Evolutionary conservation across 805 yeast species (phyloP), one percentile per base, ranked within the genome.

Genomic region (Candida sakaeoensis): DNA sequence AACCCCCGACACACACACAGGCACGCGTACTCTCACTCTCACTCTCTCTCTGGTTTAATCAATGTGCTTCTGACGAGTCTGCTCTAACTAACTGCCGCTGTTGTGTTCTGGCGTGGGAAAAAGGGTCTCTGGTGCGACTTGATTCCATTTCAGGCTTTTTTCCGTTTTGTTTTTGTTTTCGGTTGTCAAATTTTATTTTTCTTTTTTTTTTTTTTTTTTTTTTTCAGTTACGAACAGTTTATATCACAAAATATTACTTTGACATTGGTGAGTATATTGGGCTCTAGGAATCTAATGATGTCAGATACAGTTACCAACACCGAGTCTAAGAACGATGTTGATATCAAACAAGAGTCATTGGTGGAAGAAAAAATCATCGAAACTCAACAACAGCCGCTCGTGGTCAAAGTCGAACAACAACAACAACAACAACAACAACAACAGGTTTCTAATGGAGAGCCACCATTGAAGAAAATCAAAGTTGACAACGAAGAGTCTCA

Each of bases 381-480:
- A 26, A 9, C 9, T 12, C 8, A 10, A 26, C 8, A 10, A 12
- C 29, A 26, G 29, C 29, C n/a, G 15, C 29, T 12, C n/a, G n/a
- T 10, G 15, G n/a, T 10, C 8, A 26, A 13, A 14, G 15, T 12
- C 26, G 12, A 23, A 23, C 26, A 23, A 23, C 25, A 23, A 23
- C 25, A 8, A 23, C 25, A 25, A n/a, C 28, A 21, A 10, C 28
- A 25, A n/a, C 28, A 10, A 5, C 28, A 25, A 25, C 5, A 25
- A 25, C 14, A 25, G n/a, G 5, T n/a, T 14, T 10, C 34, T 5
- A 28, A 21, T 18, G 40, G 32, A 16, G 44, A 37, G 31, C 41
- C 44, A 12, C 34, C 34, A 17, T 5, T 25, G 4, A 46, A 44
- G 30, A 46, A 44, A 39, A 36, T 45, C n/a, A 45, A 45, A 21